Base-by-base conservation (phyloP, 345 rosid genomes). In the Citrus sp. region DNA sequence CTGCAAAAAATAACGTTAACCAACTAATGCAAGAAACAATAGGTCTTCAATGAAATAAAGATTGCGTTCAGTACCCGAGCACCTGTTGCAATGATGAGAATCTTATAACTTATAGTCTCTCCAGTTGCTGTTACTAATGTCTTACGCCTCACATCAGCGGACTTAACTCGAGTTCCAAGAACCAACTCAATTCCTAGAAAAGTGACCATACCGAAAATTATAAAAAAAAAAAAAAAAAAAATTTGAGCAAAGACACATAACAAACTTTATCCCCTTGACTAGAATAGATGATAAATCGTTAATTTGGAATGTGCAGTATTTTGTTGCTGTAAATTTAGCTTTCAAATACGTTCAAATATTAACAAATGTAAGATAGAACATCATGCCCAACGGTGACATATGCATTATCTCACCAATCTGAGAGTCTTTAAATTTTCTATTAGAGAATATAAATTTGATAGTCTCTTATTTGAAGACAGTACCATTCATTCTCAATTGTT, bases 31-130 rank as follows among this genome's bases (percentile, higher is more conserved):
- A 71, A 76, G 67, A 66, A 72, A 72, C 28, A 73, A 46, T 67
- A 71, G 51, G 73, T n/a, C 67, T 40, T 71, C 25, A n/a, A 42
- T 42, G 19, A 56, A 73, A 42, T 67, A 74, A 85, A 86, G 84
- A 86, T 74, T 78, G 76, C 79, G 77, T 87, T 72, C 85, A 86
- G 75, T 96, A 96, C 99, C 98, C 94, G 92, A 87, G 99, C 99
- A 88, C 99, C 99, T 75, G 98, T 94, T 72, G 97, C 98, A 84
- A 96, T 86, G 82, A 96, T 91, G 79, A 96, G 92, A 85, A 85
- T 78, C 82, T 92, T 90, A 86, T 92, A 96, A 84, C 94, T 90
- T 80, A 96, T 96, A 67, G 98, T 96, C 88, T 96, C 99, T 64
- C 98, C 98, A 9, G 93, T 80, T 79, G 94, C 93, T 63, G 98